A percentile compares a stretch with the other conserved stretches of the same genome.
Conservation (phyloP, 495 filamentous ascomycete species). For the Hypoxylon perforatum region DNA sequence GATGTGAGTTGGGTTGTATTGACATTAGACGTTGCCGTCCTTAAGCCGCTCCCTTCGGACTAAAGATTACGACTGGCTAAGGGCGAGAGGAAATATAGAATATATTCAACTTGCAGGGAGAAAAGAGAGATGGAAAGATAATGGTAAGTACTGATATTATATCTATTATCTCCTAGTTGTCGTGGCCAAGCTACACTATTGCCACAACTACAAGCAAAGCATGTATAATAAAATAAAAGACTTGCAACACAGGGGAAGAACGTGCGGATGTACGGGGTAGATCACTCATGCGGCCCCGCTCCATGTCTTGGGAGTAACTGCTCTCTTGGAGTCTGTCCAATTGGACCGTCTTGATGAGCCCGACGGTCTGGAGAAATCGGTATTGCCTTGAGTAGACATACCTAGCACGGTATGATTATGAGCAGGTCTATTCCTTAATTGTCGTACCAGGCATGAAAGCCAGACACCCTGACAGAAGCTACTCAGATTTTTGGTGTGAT, state of each 20-base stretch:
- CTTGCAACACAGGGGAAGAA: conserved; percentile 40
- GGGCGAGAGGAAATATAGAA: conserved; percentile 14
- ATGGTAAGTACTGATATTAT: conserved; percentile 37
- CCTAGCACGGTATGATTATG: neutral
- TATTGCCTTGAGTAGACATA: conserved; percentile 17
- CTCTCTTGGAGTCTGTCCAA: conserved; percentile 29
- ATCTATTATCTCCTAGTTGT: conserved; percentile 41
- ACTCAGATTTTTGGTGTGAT: too few species aligned
- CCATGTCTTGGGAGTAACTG: conserved; percentile 38
- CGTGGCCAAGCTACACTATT: conserved; percentile 41
- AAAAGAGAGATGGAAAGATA: conserved; percentile 14
- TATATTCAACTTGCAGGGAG: conserved; percentile 40
- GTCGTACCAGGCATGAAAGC: conserved; percentile 8
- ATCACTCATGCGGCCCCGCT: conserved; percentile 46
- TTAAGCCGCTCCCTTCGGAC: conserved; percentile 32
- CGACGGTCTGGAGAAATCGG: conserved; percentile 30
- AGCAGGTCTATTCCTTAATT: conserved; percentile 1
- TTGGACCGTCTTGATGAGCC: conserved; percentile 35
- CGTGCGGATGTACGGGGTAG: conserved; percentile 42
- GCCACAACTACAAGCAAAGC: conserved; percentile 34
- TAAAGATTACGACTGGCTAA: conserved; percentile 22
- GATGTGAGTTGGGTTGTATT: conserved; percentile 29
- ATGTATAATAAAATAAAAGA: conserved; percentile 37
- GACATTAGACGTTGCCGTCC: conserved; percentile 34
- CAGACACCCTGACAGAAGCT: neutral